phyloP scores from a whole-genome alignment of 306 rosid species.

The Pueraria montana region DNA sequence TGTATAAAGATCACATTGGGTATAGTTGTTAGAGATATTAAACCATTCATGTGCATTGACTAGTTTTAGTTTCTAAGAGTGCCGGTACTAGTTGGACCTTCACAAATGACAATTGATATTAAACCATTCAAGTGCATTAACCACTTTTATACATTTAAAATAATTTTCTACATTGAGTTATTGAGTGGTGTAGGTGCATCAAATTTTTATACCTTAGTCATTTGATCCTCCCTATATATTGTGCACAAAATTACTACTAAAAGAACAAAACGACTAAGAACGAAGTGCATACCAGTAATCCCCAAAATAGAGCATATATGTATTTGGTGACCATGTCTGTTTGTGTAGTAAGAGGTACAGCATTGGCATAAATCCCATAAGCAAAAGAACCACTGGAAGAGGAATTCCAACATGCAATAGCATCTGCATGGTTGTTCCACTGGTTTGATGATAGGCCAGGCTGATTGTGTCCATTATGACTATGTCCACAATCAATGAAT shows the following conservation, averaged over 20 bases:
- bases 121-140: not conserved
- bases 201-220: not conserved
- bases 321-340: slow-evolving; percentile 29
- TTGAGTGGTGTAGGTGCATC: not conserved
- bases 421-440: slow-evolving; percentile 42
- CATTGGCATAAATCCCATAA: slow-evolving; percentile 46
- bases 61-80: slow-evolving; percentile 11
- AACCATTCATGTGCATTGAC: slow-evolving; percentile 10
- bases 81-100: not conserved
- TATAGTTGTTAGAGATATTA: slow-evolving; percentile 19
- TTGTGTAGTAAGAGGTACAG: slow-evolving; percentile 44
- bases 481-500: slow-evolving; percentile 72
- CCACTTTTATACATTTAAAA: not conserved
- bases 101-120: not conserved
- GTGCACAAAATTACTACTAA: not conserved
- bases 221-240: not conserved
- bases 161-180: not conserved
- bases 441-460: accelerated
- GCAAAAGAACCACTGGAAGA: not conserved
- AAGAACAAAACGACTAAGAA: not conserved
- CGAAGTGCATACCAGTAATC: slow-evolving; percentile 41
- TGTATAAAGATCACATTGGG: slow-evolving; percentile 52
- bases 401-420: slow-evolving; percentile 55
- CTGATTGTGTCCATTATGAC: not conserved
- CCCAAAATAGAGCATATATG: slow-evolving; percentile 50